A percentile compares a stretch with the other conserved stretches of the same genome.
phyloP scores from a whole-genome alignment of 768 basidiomycete genomes.

The Leucocoprinus leucothites region DNA sequence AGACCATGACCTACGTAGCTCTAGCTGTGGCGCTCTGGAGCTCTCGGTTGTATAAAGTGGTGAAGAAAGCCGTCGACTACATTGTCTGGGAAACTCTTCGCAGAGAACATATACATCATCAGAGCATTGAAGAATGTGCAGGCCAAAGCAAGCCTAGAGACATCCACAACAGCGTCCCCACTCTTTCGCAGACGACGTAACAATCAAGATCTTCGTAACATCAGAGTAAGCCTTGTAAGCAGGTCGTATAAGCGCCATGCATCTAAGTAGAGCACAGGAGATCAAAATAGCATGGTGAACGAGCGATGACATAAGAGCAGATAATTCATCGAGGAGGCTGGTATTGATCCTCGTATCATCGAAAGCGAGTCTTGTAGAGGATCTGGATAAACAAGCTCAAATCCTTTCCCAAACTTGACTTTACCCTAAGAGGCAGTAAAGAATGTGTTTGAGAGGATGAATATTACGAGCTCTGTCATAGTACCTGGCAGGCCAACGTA shows the following conservation, averaged over 20 bases:
- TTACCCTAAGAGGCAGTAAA: conserved; percentile 37
- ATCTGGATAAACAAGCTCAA: conserved; percentile 34
- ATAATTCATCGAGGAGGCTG: conserved; percentile 36
- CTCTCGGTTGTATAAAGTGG: conserved; percentile 35
- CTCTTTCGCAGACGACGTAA: conserved; percentile 53
- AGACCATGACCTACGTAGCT: conserved; percentile 42
- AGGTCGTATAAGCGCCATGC: conserved; percentile 40
- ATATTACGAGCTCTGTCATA: too few species aligned
- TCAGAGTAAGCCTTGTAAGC: conserved; percentile 42
- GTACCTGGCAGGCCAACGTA: too few species aligned
- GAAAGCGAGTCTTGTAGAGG: conserved; percentile 31
- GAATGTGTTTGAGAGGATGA: too few species aligned
- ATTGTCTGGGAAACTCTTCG: conserved; percentile 41
- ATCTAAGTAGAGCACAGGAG: conserved; percentile 42
- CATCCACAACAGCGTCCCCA: conserved; percentile 49
- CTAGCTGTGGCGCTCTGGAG: conserved; percentile 54
- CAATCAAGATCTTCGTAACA: conserved; percentile 49
- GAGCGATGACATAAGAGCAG: conserved; percentile 35
- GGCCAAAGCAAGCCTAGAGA: conserved; percentile 50
- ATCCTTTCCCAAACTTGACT: conserved; percentile 15
- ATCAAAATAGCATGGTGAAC: conserved; percentile 51
- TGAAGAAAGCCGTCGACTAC: conserved; percentile 41
- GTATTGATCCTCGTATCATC: conserved; percentile 43
- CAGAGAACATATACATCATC: conserved; percentile 36
- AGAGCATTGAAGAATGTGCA: conserved; percentile 50